A percentile compares a stretch with the other conserved stretches of the same genome.
phyloP scores from a whole-genome alignment of 345 rosid species.

The Pugionium dolabratum region DNA sequence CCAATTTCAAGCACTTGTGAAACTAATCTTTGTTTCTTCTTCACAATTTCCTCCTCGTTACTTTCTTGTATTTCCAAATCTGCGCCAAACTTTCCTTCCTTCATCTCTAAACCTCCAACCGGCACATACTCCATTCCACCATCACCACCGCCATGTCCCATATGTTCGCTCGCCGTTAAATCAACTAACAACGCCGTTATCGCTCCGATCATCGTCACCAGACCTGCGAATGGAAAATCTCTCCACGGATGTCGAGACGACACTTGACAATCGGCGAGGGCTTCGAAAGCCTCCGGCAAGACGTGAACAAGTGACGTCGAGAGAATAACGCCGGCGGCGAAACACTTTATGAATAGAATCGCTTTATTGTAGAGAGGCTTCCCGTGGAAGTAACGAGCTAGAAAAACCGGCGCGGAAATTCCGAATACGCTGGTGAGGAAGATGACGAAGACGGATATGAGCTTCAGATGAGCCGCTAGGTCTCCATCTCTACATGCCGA shows the following conservation, averaged over 20 bases:
- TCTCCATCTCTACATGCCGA: conserved; percentile 57
- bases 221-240: conserved; percentile 88
- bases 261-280: conserved; percentile 75
- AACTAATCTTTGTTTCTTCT: conserved; percentile 75
- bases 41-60: conserved; percentile 51
- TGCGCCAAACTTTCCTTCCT: conserved; percentile 38
- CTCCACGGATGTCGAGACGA: conserved; percentile 80
- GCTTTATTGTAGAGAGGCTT: conserved; percentile 79
- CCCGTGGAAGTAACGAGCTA: conserved; percentile 77
- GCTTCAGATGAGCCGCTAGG: conserved; percentile 74
- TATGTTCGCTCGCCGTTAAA: conserved; percentile 79
- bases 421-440: conserved; percentile 76
- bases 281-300: conserved; percentile 77
- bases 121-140: conserved; percentile 46
- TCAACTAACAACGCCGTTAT: conserved; percentile 74
- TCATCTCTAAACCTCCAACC: conserved; percentile 40
- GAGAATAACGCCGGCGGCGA: conserved; percentile 96
- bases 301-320: conserved; percentile 94
- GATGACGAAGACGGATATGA: conserved; percentile 58
- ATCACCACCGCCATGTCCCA: conserved; percentile 52
- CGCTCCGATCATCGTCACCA: conserved; percentile 70
- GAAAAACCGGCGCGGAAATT: conserved; percentile 62
- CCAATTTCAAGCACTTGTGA: conserved; percentile 95
- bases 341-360: conserved; percentile 71
- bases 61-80: conserved; percentile 44